Percentiles rank a stretch among this genome's conserved stretches.
phyloP scores from a whole-genome alignment of 2,329 filamentous ascomycete genomes.

The Aspergillus sp. region DNA sequence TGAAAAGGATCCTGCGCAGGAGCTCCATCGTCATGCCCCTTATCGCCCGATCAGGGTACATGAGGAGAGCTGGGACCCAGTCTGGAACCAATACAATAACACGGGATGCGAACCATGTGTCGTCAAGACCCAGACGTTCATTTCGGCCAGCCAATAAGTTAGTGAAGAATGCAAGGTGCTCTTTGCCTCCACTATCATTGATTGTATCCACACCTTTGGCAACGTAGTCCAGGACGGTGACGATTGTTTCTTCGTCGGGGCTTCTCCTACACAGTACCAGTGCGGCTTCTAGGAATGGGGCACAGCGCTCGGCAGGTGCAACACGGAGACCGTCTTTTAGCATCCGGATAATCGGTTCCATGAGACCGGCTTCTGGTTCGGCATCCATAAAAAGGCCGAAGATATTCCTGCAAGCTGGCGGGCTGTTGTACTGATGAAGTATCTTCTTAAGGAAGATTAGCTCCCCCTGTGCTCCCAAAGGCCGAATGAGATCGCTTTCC shows the following conservation, averaged over 20 bases:
- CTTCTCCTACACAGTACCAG: slow-evolving; percentile 52
- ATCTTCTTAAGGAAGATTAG: slow-evolving; percentile 59
- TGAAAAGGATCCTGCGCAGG: slow-evolving; percentile 45
- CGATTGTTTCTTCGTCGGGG: slow-evolving; percentile 36
- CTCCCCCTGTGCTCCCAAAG: slow-evolving; percentile 34
- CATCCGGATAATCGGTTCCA: slow-evolving; percentile 51
- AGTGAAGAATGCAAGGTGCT: slow-evolving; percentile 54
- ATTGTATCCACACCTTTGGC: slow-evolving; percentile 51
- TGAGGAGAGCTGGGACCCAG: slow-evolving; percentile 55
- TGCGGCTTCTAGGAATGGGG: slow-evolving; percentile 60
- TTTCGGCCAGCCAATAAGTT: slow-evolving; percentile 50
- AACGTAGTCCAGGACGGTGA: slow-evolving; percentile 40
- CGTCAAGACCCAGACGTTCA: slow-evolving; percentile 32
- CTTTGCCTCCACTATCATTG: slow-evolving; percentile 47
- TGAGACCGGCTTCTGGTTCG: slow-evolving; percentile 50
- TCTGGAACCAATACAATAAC: slow-evolving; percentile 44
- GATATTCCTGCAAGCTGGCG: slow-evolving; percentile 54
- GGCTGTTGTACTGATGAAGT: slow-evolving; percentile 61
- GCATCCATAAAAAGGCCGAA: slow-evolving; percentile 57
- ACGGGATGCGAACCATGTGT: slow-evolving; percentile 33
- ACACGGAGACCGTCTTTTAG: slow-evolving; percentile 57
- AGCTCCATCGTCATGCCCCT: slow-evolving; percentile 47
- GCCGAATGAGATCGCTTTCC: slow-evolving; percentile 36
- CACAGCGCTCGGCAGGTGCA: slow-evolving; percentile 47
- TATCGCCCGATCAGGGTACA: slow-evolving; percentile 50